Percentiles rank a stretch among this genome's conserved stretches.
Evolutionary conservation across 2,329 filamentous ascomycete genomes (phyloP).

Genomic region (Colletotrichum tofieldiae): DNA sequence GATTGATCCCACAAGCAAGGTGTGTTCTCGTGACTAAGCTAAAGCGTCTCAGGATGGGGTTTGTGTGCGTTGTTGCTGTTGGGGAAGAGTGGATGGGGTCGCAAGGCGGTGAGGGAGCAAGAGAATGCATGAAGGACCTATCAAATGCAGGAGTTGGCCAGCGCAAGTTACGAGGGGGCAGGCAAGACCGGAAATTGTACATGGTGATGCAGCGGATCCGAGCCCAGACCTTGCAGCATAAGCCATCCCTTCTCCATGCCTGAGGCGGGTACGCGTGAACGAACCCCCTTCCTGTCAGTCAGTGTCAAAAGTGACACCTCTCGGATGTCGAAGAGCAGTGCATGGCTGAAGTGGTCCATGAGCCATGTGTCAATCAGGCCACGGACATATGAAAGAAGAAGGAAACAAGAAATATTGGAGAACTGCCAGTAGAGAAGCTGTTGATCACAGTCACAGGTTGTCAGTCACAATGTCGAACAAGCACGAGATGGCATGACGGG

Average conservation of each 20-base stretch:
- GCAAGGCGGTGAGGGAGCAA: constrained; percentile 12
- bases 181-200: constrained; percentile 30
- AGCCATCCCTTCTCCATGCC: neutral
- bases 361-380: neutral
- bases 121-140: constrained; percentile 2
- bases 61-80: neutral
- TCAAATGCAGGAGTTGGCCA: neutral
- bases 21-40: neutral
- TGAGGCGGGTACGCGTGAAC: neutral
- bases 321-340: neutral
- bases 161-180: neutral
- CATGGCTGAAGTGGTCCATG: neutral
- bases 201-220: constrained; percentile 34
- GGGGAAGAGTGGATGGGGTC: neutral
- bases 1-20: neutral
- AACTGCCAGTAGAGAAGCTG: neutral
- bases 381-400: neutral
- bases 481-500: constrained; percentile 17
- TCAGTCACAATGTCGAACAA: neutral
- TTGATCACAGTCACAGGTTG: no score
- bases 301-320: neutral
- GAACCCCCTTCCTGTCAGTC: neutral
- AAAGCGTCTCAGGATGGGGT: neutral
- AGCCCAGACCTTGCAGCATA: constrained; percentile 17
- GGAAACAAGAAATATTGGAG: neutral